Base-by-base conservation (phyloP, 202 grass and related monocot genomes). In the Elaeis oleifera region DNA sequence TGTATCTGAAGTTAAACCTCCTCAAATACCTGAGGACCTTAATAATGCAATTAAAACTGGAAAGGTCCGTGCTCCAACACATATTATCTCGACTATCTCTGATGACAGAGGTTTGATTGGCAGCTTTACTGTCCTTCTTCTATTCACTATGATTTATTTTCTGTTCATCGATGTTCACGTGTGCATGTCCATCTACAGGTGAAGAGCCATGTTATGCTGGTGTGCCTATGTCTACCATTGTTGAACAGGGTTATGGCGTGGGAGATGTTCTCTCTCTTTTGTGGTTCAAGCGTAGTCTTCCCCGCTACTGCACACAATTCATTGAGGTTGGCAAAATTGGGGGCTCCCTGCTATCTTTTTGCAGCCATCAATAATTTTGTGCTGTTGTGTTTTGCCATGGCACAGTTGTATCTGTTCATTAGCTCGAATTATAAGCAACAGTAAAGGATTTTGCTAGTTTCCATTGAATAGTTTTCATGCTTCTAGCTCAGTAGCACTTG, bases 221-320 rank as follows among this genome's bases (percentile, higher is more conserved):
- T 63, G 92, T 97, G 18, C 92, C 88, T 23, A 97, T 97, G 92
- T 97, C 92, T 62, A 89, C 88, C 56, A 97, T 97, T 82, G 73
- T 97, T 54, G 88, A 97, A 77, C 64, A 48, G 54, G 92, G 92
- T 56, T 97, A 81, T 72, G 88, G 92, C 74, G 88, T 97, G 68
- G 92, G 92, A 67, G 85, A 99, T 80, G 94, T 99, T 76, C 89
- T 99, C 67, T 99, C 94, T 55, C 94, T 92, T 75, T 76, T 99
- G 77, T 99, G 94, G 94, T 99, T 99, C 82, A 99, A 99, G 61
- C 84, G 82, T 16, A 99, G 94, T 58, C 85, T 99, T 75, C 94
- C 94, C 53, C 88, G 88, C 64, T 99, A 99, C 60, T 99, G 94
- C 76, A 92, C 94, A 71, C 94, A 99, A 22, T 99, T 99, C 78